Evolutionary conservation across 2,329 filamentous ascomycete species (phyloP).

Genomic region (Didymella pomorum): DNA sequence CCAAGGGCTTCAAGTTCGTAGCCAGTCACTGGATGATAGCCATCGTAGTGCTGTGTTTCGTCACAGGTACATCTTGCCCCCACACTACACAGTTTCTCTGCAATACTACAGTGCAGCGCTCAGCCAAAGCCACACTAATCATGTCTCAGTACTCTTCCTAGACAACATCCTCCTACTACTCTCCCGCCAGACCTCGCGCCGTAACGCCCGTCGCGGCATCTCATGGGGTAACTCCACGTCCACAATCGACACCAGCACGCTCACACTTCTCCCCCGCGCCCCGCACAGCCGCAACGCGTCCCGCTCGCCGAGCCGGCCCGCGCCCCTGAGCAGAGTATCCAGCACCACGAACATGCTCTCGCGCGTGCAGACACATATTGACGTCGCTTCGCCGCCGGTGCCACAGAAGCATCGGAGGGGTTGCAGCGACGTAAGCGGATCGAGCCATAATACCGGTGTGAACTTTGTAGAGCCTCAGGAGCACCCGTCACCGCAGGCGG

Average conservation of each 20-base stretch:
- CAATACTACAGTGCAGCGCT: neutral
- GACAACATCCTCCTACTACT: slow-evolving; percentile 28
- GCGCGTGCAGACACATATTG: neutral
- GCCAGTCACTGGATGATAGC: slow-evolving; percentile 35
- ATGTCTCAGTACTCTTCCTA: slow-evolving; percentile 22
- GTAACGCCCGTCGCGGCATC: slow-evolving; percentile 13
- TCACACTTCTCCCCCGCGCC: slow-evolving; percentile 1
- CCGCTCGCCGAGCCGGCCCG: slow-evolving; percentile 7
- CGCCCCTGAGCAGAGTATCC: slow-evolving; percentile 7
- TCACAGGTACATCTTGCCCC: slow-evolving; percentile 19
- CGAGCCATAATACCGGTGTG: neutral
- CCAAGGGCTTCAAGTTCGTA: slow-evolving; percentile 33
- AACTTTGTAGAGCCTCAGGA: neutral
- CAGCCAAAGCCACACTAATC: neutral
- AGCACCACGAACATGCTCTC: slow-evolving; percentile 7
- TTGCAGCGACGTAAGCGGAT: neutral
- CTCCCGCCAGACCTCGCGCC: slow-evolving; percentile 20
- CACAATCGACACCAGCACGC: slow-evolving; percentile 7
- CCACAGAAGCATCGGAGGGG: neutral
- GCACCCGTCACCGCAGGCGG: neutral
- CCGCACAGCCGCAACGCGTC: slow-evolving; percentile 3
- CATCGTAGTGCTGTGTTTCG: slow-evolving; percentile 32
- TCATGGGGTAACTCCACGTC: slow-evolving; percentile 20
- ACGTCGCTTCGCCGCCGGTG: neutral
- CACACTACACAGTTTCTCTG: neutral